These are phyloP conservation scores for Dimargaris cristalligena DNA, from an alignment of 192 early-diverging fungal genomes.

Conservation along the genomic window DNA sequence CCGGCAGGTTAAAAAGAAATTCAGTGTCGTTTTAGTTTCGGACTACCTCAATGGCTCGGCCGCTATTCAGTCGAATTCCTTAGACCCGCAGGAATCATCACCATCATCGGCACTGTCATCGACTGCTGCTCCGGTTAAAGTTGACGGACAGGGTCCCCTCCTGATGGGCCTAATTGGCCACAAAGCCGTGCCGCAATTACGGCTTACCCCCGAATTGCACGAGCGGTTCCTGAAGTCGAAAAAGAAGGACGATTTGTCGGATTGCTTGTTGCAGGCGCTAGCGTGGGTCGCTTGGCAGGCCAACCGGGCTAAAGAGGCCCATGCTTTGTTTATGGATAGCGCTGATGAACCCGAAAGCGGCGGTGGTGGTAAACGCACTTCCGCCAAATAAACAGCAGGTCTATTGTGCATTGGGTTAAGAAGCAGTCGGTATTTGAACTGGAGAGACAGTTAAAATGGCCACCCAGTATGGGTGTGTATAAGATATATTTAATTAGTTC, in stretches of 20 bases:
- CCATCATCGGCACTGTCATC: background rate
- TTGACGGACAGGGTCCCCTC: background rate
- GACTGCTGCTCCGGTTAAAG: background rate
- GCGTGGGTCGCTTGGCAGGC: constrained; percentile 29
- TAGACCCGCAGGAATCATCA: too few species aligned
- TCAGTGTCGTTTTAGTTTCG: constrained; percentile 14
- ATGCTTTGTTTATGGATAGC: background rate
- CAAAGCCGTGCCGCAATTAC: background rate
- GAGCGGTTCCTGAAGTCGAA: constrained; percentile 15
- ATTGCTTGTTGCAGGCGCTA: constrained; percentile 5
- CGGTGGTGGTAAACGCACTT: too few species aligned
- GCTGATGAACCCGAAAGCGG: too few species aligned
- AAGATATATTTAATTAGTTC: too few species aligned
- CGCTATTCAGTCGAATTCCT: constrained; percentile 8
- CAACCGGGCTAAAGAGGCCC: background rate
- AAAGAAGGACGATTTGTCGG: constrained; percentile 5
- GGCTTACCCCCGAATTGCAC: constrained; percentile 4
- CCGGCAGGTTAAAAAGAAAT: constrained; percentile 11
- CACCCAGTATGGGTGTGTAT: too few species aligned
- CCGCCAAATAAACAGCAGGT: too few species aligned
- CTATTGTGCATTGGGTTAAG: too few species aligned
- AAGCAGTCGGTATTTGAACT: background rate
- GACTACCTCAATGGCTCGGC: constrained; percentile 24
- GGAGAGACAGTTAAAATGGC: background rate
- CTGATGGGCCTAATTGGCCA: background rate